A percentile compares a stretch with the other conserved stretches of the same genome.
These are phyloP conservation scores for Kernera saxatilis DNA, from an alignment of 345 rosid species.

Conservation along the genomic window DNA sequence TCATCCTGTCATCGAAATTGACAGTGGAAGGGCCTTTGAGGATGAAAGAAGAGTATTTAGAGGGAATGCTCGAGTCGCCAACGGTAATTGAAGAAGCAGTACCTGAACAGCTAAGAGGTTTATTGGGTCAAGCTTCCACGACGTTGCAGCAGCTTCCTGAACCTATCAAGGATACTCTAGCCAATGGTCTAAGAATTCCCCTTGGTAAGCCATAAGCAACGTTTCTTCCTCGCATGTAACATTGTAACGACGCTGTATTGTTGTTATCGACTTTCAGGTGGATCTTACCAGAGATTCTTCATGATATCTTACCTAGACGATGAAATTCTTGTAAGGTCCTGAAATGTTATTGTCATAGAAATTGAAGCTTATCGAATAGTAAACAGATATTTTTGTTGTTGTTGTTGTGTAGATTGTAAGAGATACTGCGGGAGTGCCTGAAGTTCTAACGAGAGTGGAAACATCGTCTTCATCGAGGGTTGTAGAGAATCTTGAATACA, in stretches of 20 bases:
- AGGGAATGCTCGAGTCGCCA: constrained; percentile 72
- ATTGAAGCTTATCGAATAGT: neutral
- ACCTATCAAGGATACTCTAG: constrained; percentile 55
- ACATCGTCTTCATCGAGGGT: constrained; percentile 38
- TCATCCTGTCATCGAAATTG: constrained; percentile 53
- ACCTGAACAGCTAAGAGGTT: constrained; percentile 79
- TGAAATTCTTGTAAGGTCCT: constrained; percentile 42
- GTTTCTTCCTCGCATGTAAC: neutral
- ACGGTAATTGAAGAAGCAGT: constrained; percentile 70
- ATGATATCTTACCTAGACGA: constrained; percentile 92
- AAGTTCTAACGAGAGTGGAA: constrained; percentile 83
- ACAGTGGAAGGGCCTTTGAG: constrained; percentile 87
- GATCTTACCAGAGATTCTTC: constrained; percentile 80
- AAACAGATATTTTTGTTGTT: neutral
- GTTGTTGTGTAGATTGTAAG: constrained; percentile 61
- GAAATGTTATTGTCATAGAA: neutral
- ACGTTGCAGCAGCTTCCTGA: constrained; percentile 69
- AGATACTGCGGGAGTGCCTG: constrained; percentile 67
- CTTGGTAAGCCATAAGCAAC: constrained; percentile 47
- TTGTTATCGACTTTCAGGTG: constrained; percentile 38
- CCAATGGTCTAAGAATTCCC: constrained; percentile 70
- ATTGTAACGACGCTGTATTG: neutral
- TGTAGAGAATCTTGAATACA: constrained; percentile 52
- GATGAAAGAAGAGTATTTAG: constrained; percentile 84
- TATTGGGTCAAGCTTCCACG: constrained; percentile 57